Evolutionary conservation across 2,329 filamentous ascomycete species (phyloP), one percentile per base, ranked within the genome.

Genomic region (Lasiodiplodia hormozganensis): DNA sequence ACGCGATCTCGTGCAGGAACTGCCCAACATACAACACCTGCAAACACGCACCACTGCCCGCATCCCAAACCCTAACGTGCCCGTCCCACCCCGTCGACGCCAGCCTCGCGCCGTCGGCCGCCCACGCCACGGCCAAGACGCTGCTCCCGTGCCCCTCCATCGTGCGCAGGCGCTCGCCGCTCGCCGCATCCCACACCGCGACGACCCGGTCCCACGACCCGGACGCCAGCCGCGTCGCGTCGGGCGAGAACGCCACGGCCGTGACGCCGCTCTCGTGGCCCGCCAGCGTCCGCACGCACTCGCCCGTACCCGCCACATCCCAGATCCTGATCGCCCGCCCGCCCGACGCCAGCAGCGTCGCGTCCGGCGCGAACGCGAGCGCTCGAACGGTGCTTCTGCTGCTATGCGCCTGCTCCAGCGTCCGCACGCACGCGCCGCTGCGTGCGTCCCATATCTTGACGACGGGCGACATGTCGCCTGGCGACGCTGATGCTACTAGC

Each of bases 161-260:
- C 38, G 62, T 71, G 56, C 65, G 65, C 34, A 73, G 70, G 49
- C 68, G 70, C 47, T 56, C 47, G 53, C 71, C 70, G 34, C 60
- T 73, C 65, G 31, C 54, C 1, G 67, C 65, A 54, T 75, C 72
- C 70, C 67, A 74, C 23, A 75, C 57, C 70, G 68, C 70, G 57
- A 73, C 71, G 5, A 68, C 72, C 3, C 66, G 62, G 65, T 74
- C 71, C 47, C 23, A 1, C 8, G 72, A 74, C 11, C 31, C 73
- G 8, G 72, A 75, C 18, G 70, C 72, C 47, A 76, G 68, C 43
- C 28, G 40, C 2, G 34, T 69, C 23, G 66, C 68, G 68, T 76
- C 70, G 56, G 65, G 69, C 16, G 74, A 76, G 71, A 78, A 76
- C 31, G 72, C 72, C 43, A 78, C 71, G 0, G 68, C 71, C 3